phyloP scores from a whole-genome alignment of 2,329 filamentous ascomycete genomes.

The Ustilaginoidea virens region DNA sequence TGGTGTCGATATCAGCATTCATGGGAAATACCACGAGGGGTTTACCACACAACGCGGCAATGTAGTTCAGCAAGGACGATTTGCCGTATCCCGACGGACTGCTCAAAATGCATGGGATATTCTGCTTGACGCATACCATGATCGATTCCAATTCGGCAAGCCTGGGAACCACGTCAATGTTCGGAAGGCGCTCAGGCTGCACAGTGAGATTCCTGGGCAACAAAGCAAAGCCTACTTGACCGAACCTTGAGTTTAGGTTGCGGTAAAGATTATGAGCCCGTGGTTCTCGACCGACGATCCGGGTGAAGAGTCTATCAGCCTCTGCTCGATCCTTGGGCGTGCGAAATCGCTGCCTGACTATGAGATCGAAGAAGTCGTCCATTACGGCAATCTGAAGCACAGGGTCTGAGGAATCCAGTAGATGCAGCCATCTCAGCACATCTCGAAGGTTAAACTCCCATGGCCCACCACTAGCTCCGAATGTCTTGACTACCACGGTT shows the following conservation, averaged over 20 bases:
- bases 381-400: constrained; percentile 44
- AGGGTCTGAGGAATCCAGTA: constrained; percentile 36
- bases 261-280: constrained; percentile 52
- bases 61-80: constrained; percentile 60
- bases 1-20: constrained; percentile 90
- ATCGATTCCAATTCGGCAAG: constrained; percentile 70
- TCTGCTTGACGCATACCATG: constrained; percentile 72
- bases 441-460: constrained; percentile 96
- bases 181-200: constrained; percentile 35
- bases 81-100: constrained; percentile 80
- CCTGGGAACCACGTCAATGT: constrained; percentile 34
- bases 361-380: constrained; percentile 63
- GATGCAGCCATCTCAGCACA: constrained; percentile 70
- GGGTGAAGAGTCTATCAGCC: constrained; percentile 49
- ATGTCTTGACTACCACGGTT: constrained; percentile 42
- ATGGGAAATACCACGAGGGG: constrained; percentile 70
- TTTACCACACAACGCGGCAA: constrained; percentile 67
- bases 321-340: constrained; percentile 49
- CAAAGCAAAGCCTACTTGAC: constrained; percentile 69
- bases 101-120: constrained; percentile 78
- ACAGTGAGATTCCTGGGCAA: constrained; percentile 42
- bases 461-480: constrained; percentile 54
- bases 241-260: constrained; percentile 45
- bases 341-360: constrained; percentile 82
- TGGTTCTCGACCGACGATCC: constrained; percentile 41